A percentile compares a stretch with the other conserved stretches of the same genome.
These are phyloP conservation scores for Acacia pycnantha DNA, from an alignment of 331 rosid genomes.

Conservation along the genomic window DNA sequence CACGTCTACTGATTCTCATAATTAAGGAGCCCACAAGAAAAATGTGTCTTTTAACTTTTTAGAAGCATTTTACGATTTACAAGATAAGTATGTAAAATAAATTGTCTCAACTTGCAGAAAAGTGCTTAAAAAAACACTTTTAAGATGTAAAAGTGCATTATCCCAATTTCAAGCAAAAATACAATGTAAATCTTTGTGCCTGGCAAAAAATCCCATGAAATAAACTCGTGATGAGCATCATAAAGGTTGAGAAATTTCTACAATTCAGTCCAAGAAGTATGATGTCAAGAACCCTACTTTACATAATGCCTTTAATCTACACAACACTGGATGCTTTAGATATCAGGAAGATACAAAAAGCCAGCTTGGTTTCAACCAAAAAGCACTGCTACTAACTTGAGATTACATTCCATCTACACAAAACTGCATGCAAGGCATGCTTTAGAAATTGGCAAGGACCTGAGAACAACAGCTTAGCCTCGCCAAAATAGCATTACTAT, in stretches of 20 bases:
- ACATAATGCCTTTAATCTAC: background rate
- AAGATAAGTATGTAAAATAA: too few species aligned
- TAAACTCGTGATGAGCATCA: background rate
- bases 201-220: background rate
- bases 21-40: background rate
- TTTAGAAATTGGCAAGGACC: constrained; percentile 23
- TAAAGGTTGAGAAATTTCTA: background rate
- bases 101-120: too few species aligned
- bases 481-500: background rate
- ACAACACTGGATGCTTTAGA: constrained; percentile 47
- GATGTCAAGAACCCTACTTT: background rate
- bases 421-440: constrained; percentile 44
- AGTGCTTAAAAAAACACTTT: too few species aligned
- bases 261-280: background rate
- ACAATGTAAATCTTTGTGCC: background rate
- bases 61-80: too few species aligned
- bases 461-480: background rate
- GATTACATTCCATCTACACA: constrained; percentile 23
- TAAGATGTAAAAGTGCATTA: background rate
- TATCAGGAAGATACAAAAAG: constrained; percentile 1
- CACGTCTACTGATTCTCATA: too few species aligned
- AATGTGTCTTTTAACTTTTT: too few species aligned
- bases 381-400: constrained; percentile 2
- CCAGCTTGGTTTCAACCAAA: constrained; percentile 6
- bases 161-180: background rate